Base-by-base conservation (phyloP, 495 filamentous ascomycete genomes). In the Talaromyces trachyspermus region DNA sequence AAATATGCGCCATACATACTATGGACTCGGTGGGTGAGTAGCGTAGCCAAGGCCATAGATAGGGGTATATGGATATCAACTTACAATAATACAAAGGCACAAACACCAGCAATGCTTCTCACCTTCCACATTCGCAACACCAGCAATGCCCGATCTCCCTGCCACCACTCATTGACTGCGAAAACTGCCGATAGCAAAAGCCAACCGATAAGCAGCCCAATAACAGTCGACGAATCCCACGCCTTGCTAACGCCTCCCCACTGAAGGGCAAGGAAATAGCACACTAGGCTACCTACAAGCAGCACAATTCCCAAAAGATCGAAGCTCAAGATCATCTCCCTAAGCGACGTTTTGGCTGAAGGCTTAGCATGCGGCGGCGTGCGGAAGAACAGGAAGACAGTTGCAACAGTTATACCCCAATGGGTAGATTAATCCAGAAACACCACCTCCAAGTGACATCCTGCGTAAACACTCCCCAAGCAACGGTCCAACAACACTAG, bases 341-440 rank as follows among this genome's bases (percentile, higher is more conserved):
- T 59, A 49, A 14, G 56, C 72, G 64, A 11, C 40, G 26, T 23
- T 43, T 29, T 54, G 49, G 39, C 37, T 6, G 69, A 15, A 72
- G 60, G 0, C 52, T 43, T 8, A 19, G 20, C 57, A 24, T 36
- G 36, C 26, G 11, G 54, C 46, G 0, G 69, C 59, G 1, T 64
- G 45, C 1, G 69, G 58, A 26, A 82, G 58, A 48, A 79, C 49
- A 83, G 60, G 23, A 77, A 51, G 36, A 83, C 71, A n/a, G 74
- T 69, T 0, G 65, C 47, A 48, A 82, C 75, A 4, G 76, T 72
- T 10, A 76, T 54, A 9, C 33, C 69, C 70, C 70, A 11, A 71
- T 36, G 0, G 70, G 71, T 4, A 74, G 59, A 48, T 74, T 74
- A 59, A 74, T 61, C 43, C 69, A 74, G 43, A 74, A 74, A 53